Percentiles rank a stretch among this genome's conserved stretches.
phyloP scores from a whole-genome alignment of 441 rosid genomes.

The Pelargonium myrrhifolium region DNA sequence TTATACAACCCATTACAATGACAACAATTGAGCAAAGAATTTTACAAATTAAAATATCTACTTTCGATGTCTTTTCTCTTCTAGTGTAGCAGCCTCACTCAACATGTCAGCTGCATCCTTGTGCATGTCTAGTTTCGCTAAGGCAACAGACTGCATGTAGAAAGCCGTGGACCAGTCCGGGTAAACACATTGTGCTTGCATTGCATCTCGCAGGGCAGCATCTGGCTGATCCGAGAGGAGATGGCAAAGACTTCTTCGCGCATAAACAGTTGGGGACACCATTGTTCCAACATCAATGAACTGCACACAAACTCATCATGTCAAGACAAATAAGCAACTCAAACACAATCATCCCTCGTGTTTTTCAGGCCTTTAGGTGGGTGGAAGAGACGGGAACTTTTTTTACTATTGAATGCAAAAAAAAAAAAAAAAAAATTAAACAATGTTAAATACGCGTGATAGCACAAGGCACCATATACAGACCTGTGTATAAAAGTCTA shows the following conservation, averaged over 20 bases:
- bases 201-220: slow-evolving; percentile 88
- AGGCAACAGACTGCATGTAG: slow-evolving; percentile 23
- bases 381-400: too few relatives aligned
- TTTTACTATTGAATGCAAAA: too few relatives aligned
- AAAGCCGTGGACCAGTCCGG: slow-evolving; percentile 98
- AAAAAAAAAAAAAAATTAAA: background rate
- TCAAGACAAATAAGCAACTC: background rate
- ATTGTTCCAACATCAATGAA: slow-evolving; percentile 82
- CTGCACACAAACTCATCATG: slow-evolving; percentile 26
- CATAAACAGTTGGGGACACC: slow-evolving; percentile 87
- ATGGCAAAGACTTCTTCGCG: slow-evolving; percentile 78
- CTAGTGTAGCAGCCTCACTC: slow-evolving; percentile 81
- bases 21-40: too few relatives aligned
- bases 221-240: slow-evolving; percentile 82
- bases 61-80: slow-evolving; percentile 63
- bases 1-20: too few relatives aligned
- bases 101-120: slow-evolving; percentile 92
- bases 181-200: slow-evolving; percentile 92
- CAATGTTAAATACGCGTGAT: background rate
- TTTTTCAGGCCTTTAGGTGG: too few relatives aligned
- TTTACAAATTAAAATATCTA: too few relatives aligned
- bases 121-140: slow-evolving; percentile 87
- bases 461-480: slow-evolving; percentile 3
- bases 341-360: background rate
- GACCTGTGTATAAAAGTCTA: slow-evolving; percentile 89